Evolutionary conservation across 345 rosid species (phyloP), one percentile per base, ranked within the genome.

Genomic region (Aquilaria yunnanensis): DNA sequence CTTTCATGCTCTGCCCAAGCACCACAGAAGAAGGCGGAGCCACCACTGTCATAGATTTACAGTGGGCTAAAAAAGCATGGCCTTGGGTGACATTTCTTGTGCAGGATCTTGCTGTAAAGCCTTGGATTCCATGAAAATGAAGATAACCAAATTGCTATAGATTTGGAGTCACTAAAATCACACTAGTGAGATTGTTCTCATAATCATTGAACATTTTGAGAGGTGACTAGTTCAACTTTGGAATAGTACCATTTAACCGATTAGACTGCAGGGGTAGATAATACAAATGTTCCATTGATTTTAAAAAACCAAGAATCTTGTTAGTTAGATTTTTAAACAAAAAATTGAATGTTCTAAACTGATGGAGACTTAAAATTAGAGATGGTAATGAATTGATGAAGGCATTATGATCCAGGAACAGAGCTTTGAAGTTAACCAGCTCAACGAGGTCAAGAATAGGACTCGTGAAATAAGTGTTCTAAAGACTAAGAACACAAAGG

Each of bases 401-500:
- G 32, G 58, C 62, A 77, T 92, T 92, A 52, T 73, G 88, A 65
- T 80, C 88, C 12, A 89, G 86, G 67, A 83, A 89, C 30, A 92
- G 77, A 8, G 88, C 68, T 57, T 89, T 92, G 70, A 92, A 88
- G 63, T 87, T 89, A 67, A 71, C 10, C 55, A 92, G 86, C 5
- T 60, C 61, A 32, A 96, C 89, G 6, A 89, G 72, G 61, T 92
- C 93, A 1, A 96, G 98, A 52, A 89, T 64, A 16, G 82, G 79
- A 3, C 96, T 96, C 60, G 79, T 72, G 64, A 92, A 84, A 6
- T 96, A 89, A 81, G 60, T 78, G 86, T 85, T 89, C 49, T 87
- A 88, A 32, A 92, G 93, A 70, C 93, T 78, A 51, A 92, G 82
- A 57, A 92, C 96, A 3, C 98, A 88, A 14, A 92, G 96, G 81